Conservation (phyloP, 306 rosid species). For the Pterocarpus santalinus region DNA sequence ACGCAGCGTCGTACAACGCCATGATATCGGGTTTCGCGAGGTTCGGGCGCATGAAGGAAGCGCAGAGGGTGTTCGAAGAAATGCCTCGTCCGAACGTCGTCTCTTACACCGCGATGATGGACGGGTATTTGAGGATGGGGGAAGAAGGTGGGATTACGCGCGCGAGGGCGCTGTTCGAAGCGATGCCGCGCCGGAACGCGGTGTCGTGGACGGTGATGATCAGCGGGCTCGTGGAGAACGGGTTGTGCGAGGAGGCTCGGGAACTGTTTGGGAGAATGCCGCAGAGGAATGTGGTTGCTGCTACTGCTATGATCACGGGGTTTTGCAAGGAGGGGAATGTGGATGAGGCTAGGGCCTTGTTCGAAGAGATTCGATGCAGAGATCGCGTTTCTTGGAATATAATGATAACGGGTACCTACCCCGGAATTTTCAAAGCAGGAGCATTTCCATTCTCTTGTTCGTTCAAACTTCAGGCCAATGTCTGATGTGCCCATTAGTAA, state of each 20-base stretch:
- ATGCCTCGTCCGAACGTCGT: constrained; percentile 61
- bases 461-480: not conserved
- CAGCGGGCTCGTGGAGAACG: constrained; percentile 60
- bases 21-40: constrained; percentile 60
- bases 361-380: constrained; percentile 51
- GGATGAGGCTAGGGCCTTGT: constrained; percentile 58
- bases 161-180: constrained; percentile 62
- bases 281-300: constrained; percentile 50
- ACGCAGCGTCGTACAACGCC: constrained; percentile 58
- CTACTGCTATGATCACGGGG: constrained; percentile 64
- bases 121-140: constrained; percentile 52
- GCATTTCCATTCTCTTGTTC: not conserved
- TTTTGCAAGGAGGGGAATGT: constrained; percentile 60
- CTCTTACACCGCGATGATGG: constrained; percentile 63
- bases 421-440: not conserved
- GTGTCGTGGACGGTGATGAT: constrained; percentile 70
- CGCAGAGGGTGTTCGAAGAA: constrained; percentile 54
- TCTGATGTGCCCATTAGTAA: not conserved
- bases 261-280: constrained; percentile 61
- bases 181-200: constrained; percentile 50
- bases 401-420: constrained; percentile 60
- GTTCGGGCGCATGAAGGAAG: constrained; percentile 56
- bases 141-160: constrained; percentile 51
- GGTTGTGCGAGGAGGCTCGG: constrained; percentile 59
- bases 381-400: constrained; percentile 66